These are phyloP conservation scores for Talaromyces amestolkiae DNA, from an alignment of 2,329 filamentous ascomycete genomes.

Conservation along the genomic window DNA sequence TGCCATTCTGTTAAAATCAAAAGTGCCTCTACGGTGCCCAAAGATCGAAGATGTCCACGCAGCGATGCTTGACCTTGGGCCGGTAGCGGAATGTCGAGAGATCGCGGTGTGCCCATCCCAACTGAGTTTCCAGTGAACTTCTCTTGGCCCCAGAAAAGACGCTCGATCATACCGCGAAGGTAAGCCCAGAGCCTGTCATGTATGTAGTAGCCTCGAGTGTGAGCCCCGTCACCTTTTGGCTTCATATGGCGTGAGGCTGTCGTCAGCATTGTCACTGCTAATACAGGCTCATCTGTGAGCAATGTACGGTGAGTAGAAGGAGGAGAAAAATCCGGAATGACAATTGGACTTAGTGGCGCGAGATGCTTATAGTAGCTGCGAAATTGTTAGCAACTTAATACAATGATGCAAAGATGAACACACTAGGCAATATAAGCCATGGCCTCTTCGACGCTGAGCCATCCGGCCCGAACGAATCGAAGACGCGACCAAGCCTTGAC, in stretches of 20 bases:
- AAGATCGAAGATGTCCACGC: constrained; percentile 77
- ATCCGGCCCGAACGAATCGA: constrained; percentile 91
- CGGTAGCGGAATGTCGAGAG: constrained; percentile 62
- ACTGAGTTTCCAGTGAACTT: constrained; percentile 75
- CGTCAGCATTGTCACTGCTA: constrained; percentile 86
- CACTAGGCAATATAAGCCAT: constrained; percentile 93
- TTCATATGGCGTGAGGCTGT: constrained; percentile 84
- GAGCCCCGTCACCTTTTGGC: constrained; percentile 73
- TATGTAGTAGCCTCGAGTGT: constrained; percentile 83
- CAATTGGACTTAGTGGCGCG: constrained; percentile 88
- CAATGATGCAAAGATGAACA: constrained; percentile 29
- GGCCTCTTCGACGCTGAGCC: constrained; percentile 91
- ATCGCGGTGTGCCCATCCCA: constrained; percentile 63
- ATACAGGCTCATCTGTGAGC: constrained; percentile 85
- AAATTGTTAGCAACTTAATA: constrained; percentile 18
- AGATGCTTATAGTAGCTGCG: constrained; percentile 85
- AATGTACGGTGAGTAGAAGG: constrained; percentile 76
- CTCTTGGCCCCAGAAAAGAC: constrained; percentile 93
- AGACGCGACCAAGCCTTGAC: constrained; percentile 87
- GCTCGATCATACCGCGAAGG: constrained; percentile 89
- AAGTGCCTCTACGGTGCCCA: constrained; percentile 91
- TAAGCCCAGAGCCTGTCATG: constrained; percentile 96
- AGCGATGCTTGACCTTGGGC: constrained; percentile 48
- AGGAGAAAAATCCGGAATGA: constrained; percentile 82
- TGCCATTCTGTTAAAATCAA: constrained; percentile 97